Percentiles rank a stretch among this genome's conserved stretches.
Evolutionary conservation across 495 filamentous ascomycete species (phyloP).

Genomic region (Xylaria grammica): DNA sequence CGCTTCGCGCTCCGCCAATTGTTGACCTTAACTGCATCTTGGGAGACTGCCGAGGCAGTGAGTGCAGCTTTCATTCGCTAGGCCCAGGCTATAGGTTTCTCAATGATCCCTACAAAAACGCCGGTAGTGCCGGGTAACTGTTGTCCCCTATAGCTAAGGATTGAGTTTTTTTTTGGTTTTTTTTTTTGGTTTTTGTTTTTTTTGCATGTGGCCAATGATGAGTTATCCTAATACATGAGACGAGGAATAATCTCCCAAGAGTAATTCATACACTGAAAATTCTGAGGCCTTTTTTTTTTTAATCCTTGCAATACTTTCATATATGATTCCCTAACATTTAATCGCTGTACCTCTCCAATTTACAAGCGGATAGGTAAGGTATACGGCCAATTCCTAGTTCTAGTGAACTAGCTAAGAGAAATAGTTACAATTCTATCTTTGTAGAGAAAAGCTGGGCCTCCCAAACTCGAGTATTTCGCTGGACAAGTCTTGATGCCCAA

Average conservation of each 20-base stretch:
- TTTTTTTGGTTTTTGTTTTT: not conserved
- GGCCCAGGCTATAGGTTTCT: too few species aligned
- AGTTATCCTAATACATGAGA: constrained; percentile 38
- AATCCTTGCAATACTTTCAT: not conserved
- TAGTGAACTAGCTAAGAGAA: not conserved
- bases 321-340: not conserved
- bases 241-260: constrained; percentile 30
- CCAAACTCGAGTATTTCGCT: not conserved
- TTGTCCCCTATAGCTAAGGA: not conserved
- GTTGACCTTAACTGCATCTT: not conserved
- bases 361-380: not conserved
- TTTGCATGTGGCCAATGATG: constrained; percentile 35
- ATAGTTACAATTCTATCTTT: not conserved
- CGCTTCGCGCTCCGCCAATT: too few species aligned
- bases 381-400: not conserved
- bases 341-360: not conserved
- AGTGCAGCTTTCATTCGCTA: too few species aligned
- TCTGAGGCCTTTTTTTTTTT: constrained; percentile 35
- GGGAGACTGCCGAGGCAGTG: not conserved
- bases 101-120: not conserved
- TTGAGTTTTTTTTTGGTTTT: too few species aligned
- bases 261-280: constrained; percentile 43
- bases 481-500: not conserved
- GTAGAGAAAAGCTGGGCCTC: not conserved
- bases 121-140: constrained; percentile 11